Conservation (phyloP, 2,329 filamentous ascomycete species). For the Pseudofabraea citricarpa region DNA sequence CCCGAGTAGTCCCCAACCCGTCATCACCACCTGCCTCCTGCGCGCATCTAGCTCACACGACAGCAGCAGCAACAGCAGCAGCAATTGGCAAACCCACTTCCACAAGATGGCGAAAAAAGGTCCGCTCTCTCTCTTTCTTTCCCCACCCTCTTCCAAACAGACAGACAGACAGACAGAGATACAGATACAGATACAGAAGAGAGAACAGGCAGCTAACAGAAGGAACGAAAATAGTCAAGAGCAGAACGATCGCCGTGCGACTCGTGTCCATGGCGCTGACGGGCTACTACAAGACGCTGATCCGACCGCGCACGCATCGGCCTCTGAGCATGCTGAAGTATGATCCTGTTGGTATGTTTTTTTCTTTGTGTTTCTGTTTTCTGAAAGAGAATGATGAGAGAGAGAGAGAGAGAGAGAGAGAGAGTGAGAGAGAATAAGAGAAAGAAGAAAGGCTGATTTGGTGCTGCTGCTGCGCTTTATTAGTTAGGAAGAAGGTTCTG, state of each 20-base stretch:
- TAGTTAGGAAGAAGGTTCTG: constrained; percentile 91
- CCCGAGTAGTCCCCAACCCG: no score
- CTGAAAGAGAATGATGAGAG: background rate
- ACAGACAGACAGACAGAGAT: background rate
- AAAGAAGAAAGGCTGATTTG: constrained; percentile 1
- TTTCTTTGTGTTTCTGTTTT: constrained; percentile 5
- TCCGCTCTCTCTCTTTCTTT: constrained; percentile 14
- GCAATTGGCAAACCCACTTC: constrained; percentile 1
- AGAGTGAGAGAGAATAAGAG: background rate
- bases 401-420: background rate
- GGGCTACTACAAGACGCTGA: constrained; percentile 91
- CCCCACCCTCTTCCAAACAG: background rate
- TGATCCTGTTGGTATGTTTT: constrained; percentile 78
- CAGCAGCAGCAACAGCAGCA: background rate
- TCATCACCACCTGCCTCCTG: no score
- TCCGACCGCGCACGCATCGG: constrained; percentile 72
- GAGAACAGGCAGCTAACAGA: no score
- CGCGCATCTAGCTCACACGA: background rate
- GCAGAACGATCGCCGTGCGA: constrained; percentile 87
- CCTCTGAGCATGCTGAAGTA: constrained; percentile 99
- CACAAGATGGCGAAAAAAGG: constrained; percentile 42
- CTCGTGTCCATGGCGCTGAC: constrained; percentile 98
- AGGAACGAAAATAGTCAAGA: no score
- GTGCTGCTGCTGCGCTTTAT: constrained; percentile 4
- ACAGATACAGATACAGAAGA: no score